Conservation (phyloP, 495 filamentous ascomycete genomes). For the Hyaloscypha variabilis region DNA sequence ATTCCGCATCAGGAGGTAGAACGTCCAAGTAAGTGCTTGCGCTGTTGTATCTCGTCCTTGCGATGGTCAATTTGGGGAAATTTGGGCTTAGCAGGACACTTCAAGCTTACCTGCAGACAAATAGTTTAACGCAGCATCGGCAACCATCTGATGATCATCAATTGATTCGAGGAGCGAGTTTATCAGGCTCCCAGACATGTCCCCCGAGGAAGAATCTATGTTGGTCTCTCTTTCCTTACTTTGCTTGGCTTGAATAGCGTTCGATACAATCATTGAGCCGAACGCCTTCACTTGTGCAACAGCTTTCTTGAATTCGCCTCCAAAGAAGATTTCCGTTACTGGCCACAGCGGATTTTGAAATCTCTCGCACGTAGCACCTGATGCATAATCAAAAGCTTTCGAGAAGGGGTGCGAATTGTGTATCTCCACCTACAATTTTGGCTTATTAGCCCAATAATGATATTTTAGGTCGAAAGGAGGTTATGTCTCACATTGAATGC, state of each 20-base stretch:
- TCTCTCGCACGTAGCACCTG: conserved; percentile 56
- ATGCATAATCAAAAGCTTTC: conserved; percentile 58
- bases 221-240: conserved; percentile 12
- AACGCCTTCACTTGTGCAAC: conserved; percentile 50
- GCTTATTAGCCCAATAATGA: background rate
- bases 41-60: conserved; percentile 60
- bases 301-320: conserved; percentile 45
- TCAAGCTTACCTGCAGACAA: conserved; percentile 48
- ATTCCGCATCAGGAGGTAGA: conserved; percentile 57
- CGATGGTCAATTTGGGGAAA: conserved; percentile 18
- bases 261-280: conserved; percentile 52
- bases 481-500: conserved; percentile 53
- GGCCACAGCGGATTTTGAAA: conserved; percentile 65
- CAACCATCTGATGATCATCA: conserved; percentile 47
- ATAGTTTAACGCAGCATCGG: conserved; percentile 63
- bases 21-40: conserved; percentile 62
- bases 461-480: background rate
- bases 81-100: background rate
- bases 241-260: conserved; percentile 41
- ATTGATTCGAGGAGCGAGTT: conserved; percentile 58
- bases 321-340: conserved; percentile 54
- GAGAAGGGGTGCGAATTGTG: conserved; percentile 59
- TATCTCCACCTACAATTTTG: conserved; percentile 55
- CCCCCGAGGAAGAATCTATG: conserved; percentile 35
- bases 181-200: conserved; percentile 56